Evolutionary conservation across 192 early-diverging fungal species (phyloP), one percentile per base, ranked within the genome.

Genomic region (Linderina pennispora): DNA sequence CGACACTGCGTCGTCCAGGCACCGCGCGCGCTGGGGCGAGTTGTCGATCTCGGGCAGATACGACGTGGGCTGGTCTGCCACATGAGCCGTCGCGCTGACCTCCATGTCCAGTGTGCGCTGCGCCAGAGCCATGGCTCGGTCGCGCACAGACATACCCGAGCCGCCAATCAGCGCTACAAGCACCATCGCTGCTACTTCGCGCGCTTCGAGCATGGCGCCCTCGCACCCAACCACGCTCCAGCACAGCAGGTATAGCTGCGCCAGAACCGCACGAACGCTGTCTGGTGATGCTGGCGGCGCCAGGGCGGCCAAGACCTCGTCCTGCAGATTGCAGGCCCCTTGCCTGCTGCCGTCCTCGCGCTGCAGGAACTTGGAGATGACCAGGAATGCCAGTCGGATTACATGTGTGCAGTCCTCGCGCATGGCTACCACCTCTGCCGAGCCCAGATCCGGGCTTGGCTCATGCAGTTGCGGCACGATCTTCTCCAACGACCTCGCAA

Each of bases 131-230:
- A 21, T 23, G 1, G 67, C 60, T 3, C 67, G 61, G 9, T 36
- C 28, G 8, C 40, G 34, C 0, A 36, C 24, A 1, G 60, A 23
- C 21, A 48, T 17, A 1, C 67, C 67, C 1, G 67, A 46, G n/a
- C 67, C 52, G 36, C 64, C 60, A 14, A 71, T 53, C 32, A 71
- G 48, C 33, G 43, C 21, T 9, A 71, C 61, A 14, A 63, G 43
- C 3, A 59, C 52, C 67, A 71, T 62, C 4, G 67, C 67, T 0
- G 67, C 67, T 0, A 71, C 67, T 45, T 71, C 60, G 0, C 67
- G 67, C 21, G 60, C 50, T 23, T 64, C 64, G 6, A 71, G 53
- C 13, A 42, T 41, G 3, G 67, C 67, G 26, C 21, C 24, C 0
- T 55, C 49, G 46, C 65, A 48, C 34, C 40, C 50, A 22, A 71